Conservation (phyloP, 495 filamentous ascomycete genomes). For the Rhizodiscina lignyota region DNA sequence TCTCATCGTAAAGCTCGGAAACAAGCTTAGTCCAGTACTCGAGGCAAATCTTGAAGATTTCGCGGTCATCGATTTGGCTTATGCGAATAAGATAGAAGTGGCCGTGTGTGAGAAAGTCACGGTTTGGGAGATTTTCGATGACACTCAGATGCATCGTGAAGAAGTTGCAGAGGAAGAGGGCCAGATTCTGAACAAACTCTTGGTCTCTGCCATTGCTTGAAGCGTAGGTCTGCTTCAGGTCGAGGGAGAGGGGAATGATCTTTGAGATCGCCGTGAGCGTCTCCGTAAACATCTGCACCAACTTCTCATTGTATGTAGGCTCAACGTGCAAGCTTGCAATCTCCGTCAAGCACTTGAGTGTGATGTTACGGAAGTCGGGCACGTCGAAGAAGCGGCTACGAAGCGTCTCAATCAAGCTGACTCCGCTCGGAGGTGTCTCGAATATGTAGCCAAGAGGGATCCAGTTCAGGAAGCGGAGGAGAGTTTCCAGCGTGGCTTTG, state of each 20-base stretch:
- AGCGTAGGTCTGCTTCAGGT: conserved; percentile 76
- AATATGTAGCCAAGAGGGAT: conserved; percentile 97
- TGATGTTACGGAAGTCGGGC: conserved; percentile 89
- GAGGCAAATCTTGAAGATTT: conserved; percentile 98
- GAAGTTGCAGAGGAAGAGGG: conserved; percentile 90
- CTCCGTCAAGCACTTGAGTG: conserved; percentile 91
- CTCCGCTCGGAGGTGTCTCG: conserved; percentile 49
- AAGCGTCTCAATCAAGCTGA: conserved; percentile 73
- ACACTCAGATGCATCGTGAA: conserved; percentile 86
- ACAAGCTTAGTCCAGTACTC: conserved; percentile 99
- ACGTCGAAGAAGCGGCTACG: conserved; percentile 75
- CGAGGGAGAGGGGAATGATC: conserved; percentile 77
- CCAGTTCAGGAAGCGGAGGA: conserved; percentile 96
- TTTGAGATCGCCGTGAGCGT: conserved; percentile 74
- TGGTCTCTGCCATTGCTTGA: conserved; percentile 86
- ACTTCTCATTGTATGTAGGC: conserved; percentile 74
- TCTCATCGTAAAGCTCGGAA: conserved; percentile 97
- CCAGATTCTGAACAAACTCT: conserved; percentile 93
- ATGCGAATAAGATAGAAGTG: conserved; percentile 98
- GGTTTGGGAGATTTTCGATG: conserved; percentile 87
- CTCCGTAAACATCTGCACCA: conserved; percentile 94
- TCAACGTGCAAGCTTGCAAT: conserved; percentile 83
- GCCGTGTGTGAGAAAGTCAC: conserved; percentile 82
- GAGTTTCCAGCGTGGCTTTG: conserved; percentile 84
- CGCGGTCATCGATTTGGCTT: conserved; percentile 93